Evolutionary conservation across 768 basidiomycete species (phyloP), one percentile per base, ranked within the genome.

Genomic region (Russula dissimulans): DNA sequence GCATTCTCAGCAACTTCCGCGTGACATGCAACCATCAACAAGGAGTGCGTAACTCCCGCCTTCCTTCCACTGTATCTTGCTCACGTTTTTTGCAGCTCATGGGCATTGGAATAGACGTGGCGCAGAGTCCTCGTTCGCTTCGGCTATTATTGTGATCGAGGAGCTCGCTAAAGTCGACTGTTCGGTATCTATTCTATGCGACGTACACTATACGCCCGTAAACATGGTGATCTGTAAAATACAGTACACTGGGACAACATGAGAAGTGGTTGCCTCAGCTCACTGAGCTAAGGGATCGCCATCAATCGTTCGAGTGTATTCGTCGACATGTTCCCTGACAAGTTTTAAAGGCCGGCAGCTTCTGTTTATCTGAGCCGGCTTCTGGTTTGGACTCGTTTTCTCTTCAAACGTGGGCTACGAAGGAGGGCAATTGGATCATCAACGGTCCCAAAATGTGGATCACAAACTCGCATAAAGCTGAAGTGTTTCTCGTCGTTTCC

Each of bases 361-460:
- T 99, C 77, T 95, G 93, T 69, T 75, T 99, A n/a, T 97, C 94
- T 0, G 97, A 99, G 71, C 76, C 93, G 1, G 86, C 82, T 0
- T 95, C 94, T 9, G 97, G 97, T 2, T 97, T 94, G 5, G 97
- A 99, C 69, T 97, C 97, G 0, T 99, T 99, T 70, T 94, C 95
- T 0, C 77, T 99, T 36, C 91, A 95, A 71, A 94, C 97, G 1
- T 87, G 89, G 10, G 95, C 97, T 15, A 86, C 79, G 70, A 89
- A 88, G 72, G 86, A 91, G 17, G 83, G 88, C 66, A 71, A 86
- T 71, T 98, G 87, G 81, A 76, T 93, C 34, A 71, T 99, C 55
- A 95, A 93, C 66, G 97, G 97, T 18, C 91, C 91, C 57, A 99
- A 99, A 78, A 95, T 95, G 94, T 97, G 94, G 94, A 97, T 97